Conservation (phyloP, 257 asterid genomes). For the Jacaranda mimosifolia region DNA sequence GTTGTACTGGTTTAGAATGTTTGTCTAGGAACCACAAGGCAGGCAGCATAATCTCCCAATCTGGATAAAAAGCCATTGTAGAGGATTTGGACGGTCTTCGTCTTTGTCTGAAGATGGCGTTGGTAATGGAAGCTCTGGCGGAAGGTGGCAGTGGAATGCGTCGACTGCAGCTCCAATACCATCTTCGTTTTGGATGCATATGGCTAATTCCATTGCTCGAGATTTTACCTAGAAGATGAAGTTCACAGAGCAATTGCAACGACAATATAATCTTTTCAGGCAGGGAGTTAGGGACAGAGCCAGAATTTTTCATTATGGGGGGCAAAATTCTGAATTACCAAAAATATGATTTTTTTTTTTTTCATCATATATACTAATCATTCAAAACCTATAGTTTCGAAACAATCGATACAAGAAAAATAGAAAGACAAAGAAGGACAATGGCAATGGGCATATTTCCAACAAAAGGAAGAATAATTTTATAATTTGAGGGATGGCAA, state of each 20-base stretch:
- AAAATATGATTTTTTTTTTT: too few species aligned
- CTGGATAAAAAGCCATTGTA: slow-evolving; percentile 86
- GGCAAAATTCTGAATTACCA: too few species aligned
- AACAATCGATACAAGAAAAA: too few species aligned
- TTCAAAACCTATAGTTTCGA: too few species aligned
- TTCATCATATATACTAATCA: too few species aligned
- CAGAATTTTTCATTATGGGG: too few species aligned
- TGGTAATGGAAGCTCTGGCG: slow-evolving; percentile 70
- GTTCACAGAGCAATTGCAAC: not conserved
- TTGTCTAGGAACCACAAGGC: slow-evolving; percentile 60
- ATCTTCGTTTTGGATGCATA: slow-evolving; percentile 71
- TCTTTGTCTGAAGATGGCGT: slow-evolving; percentile 48
- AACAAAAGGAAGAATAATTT: too few species aligned
- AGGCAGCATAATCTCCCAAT: slow-evolving; percentile 74
- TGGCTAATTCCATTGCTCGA: slow-evolving; percentile 74
- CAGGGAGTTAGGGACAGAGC: too few species aligned
- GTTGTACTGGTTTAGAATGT: not conserved
- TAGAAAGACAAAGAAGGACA: too few species aligned
- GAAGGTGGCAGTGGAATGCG: slow-evolving; percentile 91
- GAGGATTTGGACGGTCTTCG: slow-evolving; percentile 60
- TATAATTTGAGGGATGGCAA: too few species aligned
- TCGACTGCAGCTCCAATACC: slow-evolving; percentile 95
- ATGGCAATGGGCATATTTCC: too few species aligned
- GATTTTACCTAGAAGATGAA: slow-evolving; percentile 72
- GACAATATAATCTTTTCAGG: too few species aligned